These are phyloP conservation scores for Peribolospora kevripleyi DNA, from an alignment of 768 basidiomycete species.

Conservation along the genomic window DNA sequence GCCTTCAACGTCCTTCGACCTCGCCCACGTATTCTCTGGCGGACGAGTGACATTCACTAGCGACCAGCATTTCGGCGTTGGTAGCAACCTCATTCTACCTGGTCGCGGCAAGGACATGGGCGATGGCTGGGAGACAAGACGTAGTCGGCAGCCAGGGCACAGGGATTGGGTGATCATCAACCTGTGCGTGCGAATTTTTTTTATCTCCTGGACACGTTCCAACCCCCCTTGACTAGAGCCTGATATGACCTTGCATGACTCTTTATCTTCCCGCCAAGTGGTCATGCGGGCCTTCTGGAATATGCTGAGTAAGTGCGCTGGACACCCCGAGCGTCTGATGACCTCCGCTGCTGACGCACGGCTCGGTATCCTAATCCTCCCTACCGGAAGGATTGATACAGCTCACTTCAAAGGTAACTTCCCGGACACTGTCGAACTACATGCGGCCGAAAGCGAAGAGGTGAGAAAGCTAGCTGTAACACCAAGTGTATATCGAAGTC, in stretches of 20 bases:
- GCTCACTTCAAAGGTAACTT: slow-evolving; percentile 90
- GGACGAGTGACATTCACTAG: slow-evolving; percentile 62
- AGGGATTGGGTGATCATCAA: slow-evolving; percentile 79
- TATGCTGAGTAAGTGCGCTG: slow-evolving; percentile 28
- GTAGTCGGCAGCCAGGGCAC: slow-evolving; percentile 51
- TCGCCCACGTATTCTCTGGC: slow-evolving; percentile 75
- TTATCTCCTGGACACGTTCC: no score
- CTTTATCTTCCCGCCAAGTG: slow-evolving; percentile 25
- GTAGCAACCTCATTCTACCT: slow-evolving; percentile 70
- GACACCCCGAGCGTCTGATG: no score
- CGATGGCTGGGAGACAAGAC: slow-evolving; percentile 94
- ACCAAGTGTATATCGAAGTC: no score
- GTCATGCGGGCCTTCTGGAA: slow-evolving; percentile 42
- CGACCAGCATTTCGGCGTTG: slow-evolving; percentile 86
- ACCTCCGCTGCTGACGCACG: no score
- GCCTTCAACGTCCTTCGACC: slow-evolving; percentile 32
- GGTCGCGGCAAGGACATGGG: slow-evolving; percentile 66
- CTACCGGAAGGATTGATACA: slow-evolving; percentile 40
- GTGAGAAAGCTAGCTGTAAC: slow-evolving; percentile 12
- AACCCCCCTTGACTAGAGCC: no score
- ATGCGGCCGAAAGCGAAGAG: slow-evolving; percentile 27
- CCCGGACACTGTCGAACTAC: slow-evolving; percentile 62
- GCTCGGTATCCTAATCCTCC: no score
- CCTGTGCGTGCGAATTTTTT: slow-evolving; percentile 32
- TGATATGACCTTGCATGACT: no score